A percentile compares a stretch with the other conserved stretches of the same genome.
Conservation (phyloP, 129 eudicot species). For the Chrysanthemum lavandulifolium region DNA sequence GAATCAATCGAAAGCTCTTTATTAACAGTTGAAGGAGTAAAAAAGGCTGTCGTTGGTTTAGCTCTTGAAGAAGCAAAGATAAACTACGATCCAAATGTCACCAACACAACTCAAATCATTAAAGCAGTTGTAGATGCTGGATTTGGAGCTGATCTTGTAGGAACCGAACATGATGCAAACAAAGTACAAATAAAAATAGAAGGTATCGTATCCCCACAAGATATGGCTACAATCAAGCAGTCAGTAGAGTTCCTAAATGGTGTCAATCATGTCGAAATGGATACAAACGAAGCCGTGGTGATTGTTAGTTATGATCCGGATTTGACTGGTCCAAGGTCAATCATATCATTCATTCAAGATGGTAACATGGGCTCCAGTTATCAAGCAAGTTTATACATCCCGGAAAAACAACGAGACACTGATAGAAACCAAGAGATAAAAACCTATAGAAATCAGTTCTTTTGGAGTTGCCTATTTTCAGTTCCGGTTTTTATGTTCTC, state of each 20-base stretch:
- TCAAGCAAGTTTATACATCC: slow-evolving; percentile 63
- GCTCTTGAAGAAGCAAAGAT: slow-evolving; percentile 96
- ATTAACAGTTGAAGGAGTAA: slow-evolving; percentile 67
- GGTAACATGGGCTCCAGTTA: slow-evolving; percentile 45
- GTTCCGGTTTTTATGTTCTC: slow-evolving; percentile 70
- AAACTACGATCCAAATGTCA: slow-evolving; percentile 77
- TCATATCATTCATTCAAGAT: slow-evolving; percentile 58
- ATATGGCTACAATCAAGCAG: slow-evolving; percentile 40
- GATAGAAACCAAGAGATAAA: slow-evolving; percentile 66
- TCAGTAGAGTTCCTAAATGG: slow-evolving; percentile 61
- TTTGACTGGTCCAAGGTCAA: slow-evolving; percentile 81
- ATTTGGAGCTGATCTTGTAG: slow-evolving; percentile 83
- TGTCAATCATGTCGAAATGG: slow-evolving; percentile 66
- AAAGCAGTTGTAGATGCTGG: slow-evolving; percentile 91
- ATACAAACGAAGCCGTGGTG: slow-evolving; percentile 44
- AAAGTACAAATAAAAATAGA: slow-evolving; percentile 72
- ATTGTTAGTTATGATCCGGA: slow-evolving; percentile 66
- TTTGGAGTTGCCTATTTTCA: slow-evolving; percentile 84
- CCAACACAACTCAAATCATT: slow-evolving; percentile 44
- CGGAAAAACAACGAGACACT: slow-evolving; percentile 62
- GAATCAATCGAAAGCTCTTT: slow-evolving; percentile 86
- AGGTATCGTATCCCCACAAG: slow-evolving; percentile 57
- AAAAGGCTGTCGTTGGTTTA: slow-evolving; percentile 86
- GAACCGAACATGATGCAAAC: slow-evolving; percentile 67
- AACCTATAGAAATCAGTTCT: slow-evolving; percentile 59